Conservation (phyloP, 352 stramenopile genomes). For the Thraustochytrium sp. region DNA sequence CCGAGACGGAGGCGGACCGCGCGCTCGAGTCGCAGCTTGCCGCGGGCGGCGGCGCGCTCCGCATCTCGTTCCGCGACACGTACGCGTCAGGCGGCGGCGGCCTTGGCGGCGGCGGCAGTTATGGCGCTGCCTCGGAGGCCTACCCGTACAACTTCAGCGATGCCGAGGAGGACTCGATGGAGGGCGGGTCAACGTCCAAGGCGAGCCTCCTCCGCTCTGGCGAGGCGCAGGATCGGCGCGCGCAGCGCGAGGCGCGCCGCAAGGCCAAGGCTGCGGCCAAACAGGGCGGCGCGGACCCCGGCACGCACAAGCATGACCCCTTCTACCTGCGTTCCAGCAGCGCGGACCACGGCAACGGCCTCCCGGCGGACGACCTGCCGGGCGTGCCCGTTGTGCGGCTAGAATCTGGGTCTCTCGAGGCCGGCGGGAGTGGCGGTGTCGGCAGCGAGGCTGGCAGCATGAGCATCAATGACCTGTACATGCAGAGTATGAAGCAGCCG, state of each 20-base stretch:
- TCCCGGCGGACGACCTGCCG: not conserved
- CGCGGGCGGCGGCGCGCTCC: not conserved
- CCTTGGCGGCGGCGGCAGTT: not conserved
- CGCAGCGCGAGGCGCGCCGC: not conserved
- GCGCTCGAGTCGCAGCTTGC: not conserved
- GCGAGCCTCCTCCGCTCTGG: no score
- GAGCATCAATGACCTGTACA: not conserved
- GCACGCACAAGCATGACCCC: not conserved
- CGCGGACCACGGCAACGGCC: not conserved
- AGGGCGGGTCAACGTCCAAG: no score
- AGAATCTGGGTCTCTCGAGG: not conserved
- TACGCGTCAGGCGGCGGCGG: not conserved
- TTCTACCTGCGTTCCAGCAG: not conserved
- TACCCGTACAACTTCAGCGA: not conserved
- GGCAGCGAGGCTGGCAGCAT: no score
- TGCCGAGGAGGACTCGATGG: slow-evolving; percentile 7
- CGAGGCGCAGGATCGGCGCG: no score
- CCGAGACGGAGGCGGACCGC: not conserved
- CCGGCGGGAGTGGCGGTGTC: not conserved
- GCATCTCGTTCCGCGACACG: slow-evolving; percentile 5
- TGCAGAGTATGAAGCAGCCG: not conserved
- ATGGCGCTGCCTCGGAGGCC: not conserved
- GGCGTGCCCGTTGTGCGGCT: not conserved
- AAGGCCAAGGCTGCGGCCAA: not conserved
- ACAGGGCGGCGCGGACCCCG: not conserved